phyloP scores from a whole-genome alignment of 2,329 filamentous ascomycete genomes.

The Periconia macrospinosa region DNA sequence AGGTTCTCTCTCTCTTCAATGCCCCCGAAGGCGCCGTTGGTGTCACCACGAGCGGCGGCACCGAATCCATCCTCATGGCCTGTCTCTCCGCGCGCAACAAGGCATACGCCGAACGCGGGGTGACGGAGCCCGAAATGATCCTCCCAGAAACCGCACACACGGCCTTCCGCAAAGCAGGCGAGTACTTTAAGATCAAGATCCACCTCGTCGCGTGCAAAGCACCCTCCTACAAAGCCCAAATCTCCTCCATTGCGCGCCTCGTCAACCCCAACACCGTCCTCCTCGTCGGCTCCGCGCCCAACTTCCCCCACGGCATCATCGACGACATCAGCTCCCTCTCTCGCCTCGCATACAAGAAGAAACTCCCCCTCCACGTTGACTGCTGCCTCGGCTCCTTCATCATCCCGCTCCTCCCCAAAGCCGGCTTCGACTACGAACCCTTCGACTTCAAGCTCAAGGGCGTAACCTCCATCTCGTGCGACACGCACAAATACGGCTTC shows the following conservation, averaged over 20 bases:
- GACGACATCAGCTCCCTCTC: slow-evolving; percentile 90
- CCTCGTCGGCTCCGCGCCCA: slow-evolving; percentile 91
- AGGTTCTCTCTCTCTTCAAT: slow-evolving; percentile 79
- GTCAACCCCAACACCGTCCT: slow-evolving; percentile 94
- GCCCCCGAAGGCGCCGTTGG: slow-evolving; percentile 83
- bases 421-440: slow-evolving; percentile 84
- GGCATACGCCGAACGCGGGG: slow-evolving; percentile 78
- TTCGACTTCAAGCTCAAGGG: slow-evolving; percentile 95
- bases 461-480: slow-evolving; percentile 92
- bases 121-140: slow-evolving; percentile 97
- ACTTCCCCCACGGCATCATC: slow-evolving; percentile 97
- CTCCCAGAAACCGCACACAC: slow-evolving; percentile 93
- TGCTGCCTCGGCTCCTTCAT: slow-evolving; percentile 97
- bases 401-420: slow-evolving; percentile 85
- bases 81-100: slow-evolving; percentile 89
- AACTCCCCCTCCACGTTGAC: slow-evolving; percentile 90
- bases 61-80: slow-evolving; percentile 96
- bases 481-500: slow-evolving; percentile 99
- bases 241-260: slow-evolving; percentile 75
- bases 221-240: slow-evolving; percentile 81
- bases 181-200: slow-evolving; percentile 96
- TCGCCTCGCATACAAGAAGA: slow-evolving; percentile 75
- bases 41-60: slow-evolving; percentile 88
- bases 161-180: slow-evolving; percentile 90
- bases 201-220: slow-evolving; percentile 86